Evolutionary conservation across 352 stramenopile genomes (phyloP), one percentile per base, ranked within the genome.

Genomic region (Phytophthora citricola): DNA sequence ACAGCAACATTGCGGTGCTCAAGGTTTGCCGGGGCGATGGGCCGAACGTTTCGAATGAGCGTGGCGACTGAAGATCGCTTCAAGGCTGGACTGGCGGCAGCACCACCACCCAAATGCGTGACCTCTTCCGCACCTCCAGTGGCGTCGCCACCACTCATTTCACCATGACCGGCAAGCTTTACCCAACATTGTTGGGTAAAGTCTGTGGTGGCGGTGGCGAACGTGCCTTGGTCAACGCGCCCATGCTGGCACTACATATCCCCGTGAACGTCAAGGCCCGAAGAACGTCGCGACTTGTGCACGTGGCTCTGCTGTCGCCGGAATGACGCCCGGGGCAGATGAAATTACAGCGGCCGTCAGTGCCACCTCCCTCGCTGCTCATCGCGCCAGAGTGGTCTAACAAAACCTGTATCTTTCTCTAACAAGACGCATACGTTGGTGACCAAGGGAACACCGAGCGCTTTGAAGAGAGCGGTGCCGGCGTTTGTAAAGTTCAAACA

Each of bases 21-120:
- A 36, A 36, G 31, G 31, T 36, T 36, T 36, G 29, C 31, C 31
- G 31, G 31, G 31, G 31, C 31, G 51, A 73, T 61, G 58, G 27
- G 47, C 45, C 14, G 45, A 60, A 14, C 58, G 51, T 69, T 73
- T 66, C 59, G 59, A 71, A 63, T 70, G 31, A 58, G 9, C 26
- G 29, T 60, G 57, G 49, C 48, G 51, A 69, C 47, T 49, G 10
- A 22, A 14, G 29, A 47, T 34, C 26, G 34, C 40, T 36, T 27
- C 49, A 27, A 52, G 39, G 26, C 34, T 20, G 44, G 14, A 10
- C 58, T 54, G 41, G 26, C 41, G 59, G n/a, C 43, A 63, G 61
- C 44, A 17, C 12, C 11, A 22, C 60, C 52, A 63, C 27, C 52
- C 38, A 64, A 34, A 20, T 14, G 14, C 31, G 31, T 36, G 31